Base-by-base conservation (phyloP, 345 rosid species). In the Eucalyptus decipiens region DNA sequence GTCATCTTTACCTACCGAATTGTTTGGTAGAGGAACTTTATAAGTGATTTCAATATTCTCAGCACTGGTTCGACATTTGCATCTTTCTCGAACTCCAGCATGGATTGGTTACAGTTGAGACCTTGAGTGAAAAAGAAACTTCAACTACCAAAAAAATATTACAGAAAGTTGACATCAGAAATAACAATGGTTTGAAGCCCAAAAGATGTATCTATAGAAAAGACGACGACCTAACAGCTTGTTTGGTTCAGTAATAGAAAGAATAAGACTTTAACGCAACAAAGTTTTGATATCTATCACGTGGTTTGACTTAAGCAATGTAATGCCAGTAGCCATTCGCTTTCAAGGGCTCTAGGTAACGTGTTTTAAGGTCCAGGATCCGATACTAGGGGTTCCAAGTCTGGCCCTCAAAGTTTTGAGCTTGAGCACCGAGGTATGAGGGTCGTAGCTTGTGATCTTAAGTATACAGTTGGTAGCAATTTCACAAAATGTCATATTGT, bases 401-500 rank as follows among this genome's bases (percentile, higher is more conserved):
- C 42, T 11, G 12, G 80, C 42, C 80, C 42, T 69, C 12, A 34
- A 16, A 9, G 80, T 69, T 69, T 69, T 69, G 80, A 69, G 24
- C 24, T 69, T 69, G 24, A 69, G 7, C 4, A 34, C 0, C 24
- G 1, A 69, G 2, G 40, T 32, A n/a, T 3, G 11, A n/a, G 80
- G 1, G 6, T 32, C 42, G 32, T 67, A 67, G 23, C 42, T 67
- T 32, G 21, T 32, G 42, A 32, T 67, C 19, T 18, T 8, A 21
- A 69, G 42, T 17, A 69, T 60, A 52, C 1, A 52, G 5, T 21
- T 21, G 58, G 1, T 8, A 52, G 26, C 5, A 5, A 52, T 52
- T 52, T 52, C 1, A 52, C 1, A 52, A 52, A 52, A 52, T 52
- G 11, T 52, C 0, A 19, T 0, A 21, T 52, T 52, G 5, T 52